phyloP scores from a whole-genome alignment of 148 eudicot species.

The Cornus florida region DNA sequence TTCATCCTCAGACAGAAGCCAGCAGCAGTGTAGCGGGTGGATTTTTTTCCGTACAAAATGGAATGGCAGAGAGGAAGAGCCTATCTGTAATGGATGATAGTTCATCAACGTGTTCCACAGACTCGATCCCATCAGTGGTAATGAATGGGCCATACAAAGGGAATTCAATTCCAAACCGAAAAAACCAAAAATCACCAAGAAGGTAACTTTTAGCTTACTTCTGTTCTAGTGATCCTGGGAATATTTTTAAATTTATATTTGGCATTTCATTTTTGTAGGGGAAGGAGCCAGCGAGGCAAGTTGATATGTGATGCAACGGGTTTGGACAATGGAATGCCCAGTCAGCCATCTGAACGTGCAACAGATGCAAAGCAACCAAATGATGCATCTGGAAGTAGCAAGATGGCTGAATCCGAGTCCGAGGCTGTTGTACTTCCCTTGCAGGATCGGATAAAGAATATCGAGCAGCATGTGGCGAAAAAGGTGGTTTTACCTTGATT shows the following conservation, averaged over 20 bases:
- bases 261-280: slow-evolving; percentile 33
- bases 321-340: slow-evolving; percentile 38
- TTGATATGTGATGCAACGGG: slow-evolving; percentile 34
- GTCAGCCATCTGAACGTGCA: slow-evolving; percentile 40
- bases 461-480: slow-evolving; percentile 43
- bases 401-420: slow-evolving; percentile 35
- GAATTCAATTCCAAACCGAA: slow-evolving; percentile 39
- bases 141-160: slow-evolving; percentile 50
- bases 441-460: slow-evolving; percentile 49
- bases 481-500: slow-evolving; percentile 45
- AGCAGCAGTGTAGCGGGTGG: slow-evolving; percentile 47
- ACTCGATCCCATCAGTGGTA: slow-evolving; percentile 61
- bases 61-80: slow-evolving; percentile 45
- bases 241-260: neutral
- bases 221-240: neutral
- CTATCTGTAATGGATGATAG: slow-evolving; percentile 66
- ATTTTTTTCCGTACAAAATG: slow-evolving; percentile 55
- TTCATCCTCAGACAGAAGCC: slow-evolving; percentile 56
- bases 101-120: slow-evolving; percentile 84
- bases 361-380: slow-evolving; percentile 22
- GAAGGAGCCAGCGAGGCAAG: slow-evolving; percentile 53
- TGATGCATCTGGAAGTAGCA: slow-evolving; percentile 43
- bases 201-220: slow-evolving; percentile 31
- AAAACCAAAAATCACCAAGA: slow-evolving; percentile 54
- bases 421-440: slow-evolving; percentile 43